phyloP scores from a whole-genome alignment of 225 moss, liverwort and hornwort genomes.

The Takakia lepidozioides region DNA sequence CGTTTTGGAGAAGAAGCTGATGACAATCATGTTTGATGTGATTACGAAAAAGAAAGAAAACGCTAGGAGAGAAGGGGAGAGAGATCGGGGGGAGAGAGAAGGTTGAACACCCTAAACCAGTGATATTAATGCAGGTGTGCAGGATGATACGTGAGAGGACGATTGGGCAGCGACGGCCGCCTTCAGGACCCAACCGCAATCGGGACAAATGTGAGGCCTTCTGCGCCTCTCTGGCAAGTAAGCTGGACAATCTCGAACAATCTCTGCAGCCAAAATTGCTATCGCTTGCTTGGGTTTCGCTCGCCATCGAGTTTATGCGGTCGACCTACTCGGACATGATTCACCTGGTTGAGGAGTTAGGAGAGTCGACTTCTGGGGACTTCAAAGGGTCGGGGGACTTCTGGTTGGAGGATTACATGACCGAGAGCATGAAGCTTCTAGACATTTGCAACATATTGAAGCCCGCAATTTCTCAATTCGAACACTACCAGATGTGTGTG shows the following conservation, averaged over 20 bases:
- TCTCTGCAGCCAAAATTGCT: constrained; percentile 34
- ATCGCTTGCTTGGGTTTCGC: constrained; percentile 35
- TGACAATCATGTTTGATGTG: too few species aligned
- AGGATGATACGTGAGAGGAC: too few species aligned
- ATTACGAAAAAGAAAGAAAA: too few species aligned
- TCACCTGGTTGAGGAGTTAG: constrained; percentile 32
- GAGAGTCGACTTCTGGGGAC: constrained; percentile 10
- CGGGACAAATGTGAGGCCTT: constrained; percentile 36
- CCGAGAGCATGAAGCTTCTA: constrained; percentile 48
- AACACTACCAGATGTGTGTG: constrained; percentile 40
- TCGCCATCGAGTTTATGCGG: constrained; percentile 47
- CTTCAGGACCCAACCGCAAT: constrained; percentile 14
- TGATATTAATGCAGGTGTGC: too few species aligned
- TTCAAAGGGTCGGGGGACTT: constrained; percentile 19
- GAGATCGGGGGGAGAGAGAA: too few species aligned
- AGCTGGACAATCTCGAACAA: constrained; percentile 31
- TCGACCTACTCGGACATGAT: constrained; percentile 48
- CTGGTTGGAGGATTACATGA: constrained; percentile 55
- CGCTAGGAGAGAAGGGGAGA: too few species aligned
- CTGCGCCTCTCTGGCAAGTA: constrained; percentile 21
- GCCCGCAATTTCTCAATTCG: constrained; percentile 37
- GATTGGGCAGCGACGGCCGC: constrained; percentile 17
- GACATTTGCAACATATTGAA: constrained; percentile 51
- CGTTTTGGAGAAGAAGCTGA: too few species aligned
- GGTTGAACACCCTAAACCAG: too few species aligned